A percentile compares a stretch with the other conserved stretches of the same genome.
These are phyloP conservation scores for Toxicodendron radicans DNA, from an alignment of 345 rosid genomes.

Conservation along the genomic window DNA sequence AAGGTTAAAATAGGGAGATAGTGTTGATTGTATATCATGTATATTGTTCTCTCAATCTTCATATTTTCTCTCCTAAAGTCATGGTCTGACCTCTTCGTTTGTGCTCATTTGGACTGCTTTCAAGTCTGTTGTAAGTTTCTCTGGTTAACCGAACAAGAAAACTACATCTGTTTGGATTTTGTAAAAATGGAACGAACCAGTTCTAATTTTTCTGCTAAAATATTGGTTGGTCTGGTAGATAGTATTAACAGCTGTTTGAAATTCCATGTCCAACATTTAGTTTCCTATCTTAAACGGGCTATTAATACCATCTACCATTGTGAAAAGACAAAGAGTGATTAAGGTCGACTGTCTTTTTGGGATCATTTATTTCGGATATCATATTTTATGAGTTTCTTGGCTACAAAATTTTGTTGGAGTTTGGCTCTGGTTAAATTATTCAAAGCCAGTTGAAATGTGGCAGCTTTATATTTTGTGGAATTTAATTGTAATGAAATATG, in stretches of 20 bases:
- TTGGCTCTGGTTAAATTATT: too few relatives aligned
- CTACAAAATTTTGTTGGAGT: too few relatives aligned
- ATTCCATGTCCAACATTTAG: background rate
- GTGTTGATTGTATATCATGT: slow-evolving; percentile 29
- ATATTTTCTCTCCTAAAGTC: slow-evolving; percentile 1
- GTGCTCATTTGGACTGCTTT: background rate
- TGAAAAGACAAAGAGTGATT: too few relatives aligned
- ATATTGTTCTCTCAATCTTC: slow-evolving; percentile 21
- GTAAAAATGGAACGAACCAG: background rate
- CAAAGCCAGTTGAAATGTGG: too few relatives aligned
- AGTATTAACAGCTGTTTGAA: background rate
- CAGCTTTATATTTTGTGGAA: too few relatives aligned
- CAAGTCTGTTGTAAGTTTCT: background rate
- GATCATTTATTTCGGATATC: too few relatives aligned
- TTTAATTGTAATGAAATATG: too few relatives aligned
- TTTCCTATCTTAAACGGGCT: background rate
- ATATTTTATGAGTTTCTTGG: too few relatives aligned
- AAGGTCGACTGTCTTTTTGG: too few relatives aligned
- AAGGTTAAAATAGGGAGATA: slow-evolving; percentile 32
- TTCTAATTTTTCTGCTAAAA: background rate
- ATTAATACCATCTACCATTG: too few relatives aligned
- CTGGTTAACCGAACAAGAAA: slow-evolving; percentile 1
- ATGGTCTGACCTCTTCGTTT: background rate
- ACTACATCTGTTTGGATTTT: background rate
- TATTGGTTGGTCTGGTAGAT: background rate